Base-by-base conservation (phyloP, 2,329 filamentous ascomycete genomes). In the Triangularia setosa region DNA sequence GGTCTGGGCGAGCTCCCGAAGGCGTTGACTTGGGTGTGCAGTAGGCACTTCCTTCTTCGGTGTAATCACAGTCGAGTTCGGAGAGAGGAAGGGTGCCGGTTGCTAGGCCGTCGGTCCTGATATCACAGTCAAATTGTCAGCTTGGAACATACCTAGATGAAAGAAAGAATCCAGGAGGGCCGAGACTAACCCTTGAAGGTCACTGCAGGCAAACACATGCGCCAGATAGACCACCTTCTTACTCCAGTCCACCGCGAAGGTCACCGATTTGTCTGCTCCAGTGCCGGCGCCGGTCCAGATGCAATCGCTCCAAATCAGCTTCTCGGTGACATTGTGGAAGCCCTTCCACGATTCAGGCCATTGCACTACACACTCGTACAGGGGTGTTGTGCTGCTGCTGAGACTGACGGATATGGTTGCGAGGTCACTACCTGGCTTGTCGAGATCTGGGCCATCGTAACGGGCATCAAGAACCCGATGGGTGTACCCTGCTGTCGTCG, bases 351-450 rank as follows among this genome's bases (percentile, higher is more conserved):
- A 58, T 54, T 74, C 73, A 0, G 74, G 74, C 75, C 75, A 77
- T 44, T 75, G 72, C 0, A 70, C 71, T 3, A 75, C 72, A n/a
- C 75, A 77, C 64, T 77, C 75, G 57, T 75, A 77, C 28, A 77
- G 70, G 1, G 75, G 70, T 9, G 68, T 70, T 14, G 53, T 68
- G 11, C 60, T 65, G 1, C 68, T 72, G 12, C 71, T 69, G 40
- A 77, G 67, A 60, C 70, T 72, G 16, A 71, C 63, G 1, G 73
- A 73, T 6, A 76, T 66, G 7, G 73, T 75, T 2, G 74, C 68
- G 7, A 67, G n/a, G 6, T 63, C 63, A 48, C 70, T 63, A 4
- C 52, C 52, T 9, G n/a, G 52, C 14, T 66, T 67, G 52, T 30
- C 65, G 3, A 69, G 69, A 24, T 71, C 71, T 9, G 69, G 69